Percentiles rank a stretch among this genome's conserved stretches.
phyloP scores from a whole-genome alignment of 805 yeast genomes.

The Cyberlindnera japonica region DNA sequence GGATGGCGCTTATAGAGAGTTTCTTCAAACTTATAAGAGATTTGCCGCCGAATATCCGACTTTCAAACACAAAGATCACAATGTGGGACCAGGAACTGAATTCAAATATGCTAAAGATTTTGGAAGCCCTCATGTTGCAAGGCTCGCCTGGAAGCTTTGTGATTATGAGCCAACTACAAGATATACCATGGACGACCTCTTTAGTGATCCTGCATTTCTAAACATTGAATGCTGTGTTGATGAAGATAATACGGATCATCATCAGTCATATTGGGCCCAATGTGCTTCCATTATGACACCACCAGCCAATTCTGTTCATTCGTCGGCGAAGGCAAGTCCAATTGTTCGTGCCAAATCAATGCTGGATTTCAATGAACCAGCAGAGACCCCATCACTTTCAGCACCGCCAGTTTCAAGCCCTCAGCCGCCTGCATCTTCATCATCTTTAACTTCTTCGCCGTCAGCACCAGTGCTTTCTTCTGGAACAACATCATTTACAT shows the following conservation, averaged over 20 bases:
- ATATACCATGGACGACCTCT: constrained; percentile 49
- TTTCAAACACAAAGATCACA: constrained; percentile 45
- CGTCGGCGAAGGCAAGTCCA: constrained; percentile 14
- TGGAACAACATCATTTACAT: too few species aligned
- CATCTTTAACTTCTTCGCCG: not conserved
- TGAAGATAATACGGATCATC: constrained; percentile 33
- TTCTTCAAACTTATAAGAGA: constrained; percentile 43
- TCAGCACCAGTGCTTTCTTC: not conserved
- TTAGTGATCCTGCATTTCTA: constrained; percentile 62
- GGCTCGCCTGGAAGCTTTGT: constrained; percentile 71
- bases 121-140: constrained; percentile 55
- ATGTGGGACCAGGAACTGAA: constrained; percentile 67
- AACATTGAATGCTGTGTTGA: constrained; percentile 56
- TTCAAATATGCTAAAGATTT: constrained; percentile 64
- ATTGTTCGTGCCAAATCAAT: constrained; percentile 21
- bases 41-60: constrained; percentile 39
- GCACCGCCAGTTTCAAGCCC: not conserved
- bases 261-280: constrained; percentile 4
- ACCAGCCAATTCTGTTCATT: constrained; percentile 2
- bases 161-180: constrained; percentile 58
- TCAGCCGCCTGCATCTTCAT: not conserved
- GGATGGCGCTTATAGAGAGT: constrained; percentile 55
- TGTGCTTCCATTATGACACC: constrained; percentile 4
- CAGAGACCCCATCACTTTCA: not conserved
- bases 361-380: constrained; percentile 19